Conservation (phyloP, 805 yeast genomes). For the Deakozyma indianensis region DNA sequence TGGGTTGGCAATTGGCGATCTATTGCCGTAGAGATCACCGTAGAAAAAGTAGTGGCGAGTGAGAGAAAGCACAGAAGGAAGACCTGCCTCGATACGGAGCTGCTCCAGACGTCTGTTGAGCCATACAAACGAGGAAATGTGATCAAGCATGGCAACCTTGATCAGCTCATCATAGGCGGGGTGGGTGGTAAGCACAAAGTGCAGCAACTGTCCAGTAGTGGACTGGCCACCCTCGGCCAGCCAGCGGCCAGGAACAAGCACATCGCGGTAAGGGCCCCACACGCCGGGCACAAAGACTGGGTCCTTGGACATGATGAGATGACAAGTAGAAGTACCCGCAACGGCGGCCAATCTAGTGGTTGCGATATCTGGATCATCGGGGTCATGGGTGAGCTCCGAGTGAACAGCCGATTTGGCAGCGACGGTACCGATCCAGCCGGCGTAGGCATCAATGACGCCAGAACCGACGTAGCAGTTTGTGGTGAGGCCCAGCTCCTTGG, state of each 20-base stretch:
- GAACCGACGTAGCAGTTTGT: slow-evolving; percentile 75
- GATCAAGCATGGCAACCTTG: slow-evolving; percentile 43
- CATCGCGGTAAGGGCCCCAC: slow-evolving; percentile 98
- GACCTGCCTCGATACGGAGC: slow-evolving; percentile 39
- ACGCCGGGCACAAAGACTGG: slow-evolving; percentile 90
- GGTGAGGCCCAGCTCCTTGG: slow-evolving; percentile 72
- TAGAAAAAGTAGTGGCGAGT: slow-evolving; percentile 82
- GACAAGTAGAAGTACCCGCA: slow-evolving; percentile 97
- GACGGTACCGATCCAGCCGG: slow-evolving; percentile 98
- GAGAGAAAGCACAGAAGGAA: slow-evolving; percentile 62
- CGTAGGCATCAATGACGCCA: slow-evolving; percentile 95
- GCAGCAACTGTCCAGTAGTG: slow-evolving; percentile 87
- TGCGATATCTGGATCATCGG: slow-evolving; percentile 19
- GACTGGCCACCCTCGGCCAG: slow-evolving; percentile 99
- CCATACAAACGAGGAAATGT: slow-evolving; percentile 66
- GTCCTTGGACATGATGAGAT: slow-evolving; percentile 70
- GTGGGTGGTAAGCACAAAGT: slow-evolving; percentile 76
- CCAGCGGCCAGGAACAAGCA: slow-evolving; percentile 82
- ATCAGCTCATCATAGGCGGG: slow-evolving; percentile 72
- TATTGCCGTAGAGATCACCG: slow-evolving; percentile 93
- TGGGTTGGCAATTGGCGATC: slow-evolving; percentile 96
- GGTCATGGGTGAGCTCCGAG: slow-evolving; percentile 20
- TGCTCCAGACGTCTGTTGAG: slow-evolving; percentile 63
- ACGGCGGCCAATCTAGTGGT: slow-evolving; percentile 87
- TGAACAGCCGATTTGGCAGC: slow-evolving; percentile 52